Base-by-base conservation (phyloP, 1,284 basidiomycete genomes). In the Golubevia sp. region DNA sequence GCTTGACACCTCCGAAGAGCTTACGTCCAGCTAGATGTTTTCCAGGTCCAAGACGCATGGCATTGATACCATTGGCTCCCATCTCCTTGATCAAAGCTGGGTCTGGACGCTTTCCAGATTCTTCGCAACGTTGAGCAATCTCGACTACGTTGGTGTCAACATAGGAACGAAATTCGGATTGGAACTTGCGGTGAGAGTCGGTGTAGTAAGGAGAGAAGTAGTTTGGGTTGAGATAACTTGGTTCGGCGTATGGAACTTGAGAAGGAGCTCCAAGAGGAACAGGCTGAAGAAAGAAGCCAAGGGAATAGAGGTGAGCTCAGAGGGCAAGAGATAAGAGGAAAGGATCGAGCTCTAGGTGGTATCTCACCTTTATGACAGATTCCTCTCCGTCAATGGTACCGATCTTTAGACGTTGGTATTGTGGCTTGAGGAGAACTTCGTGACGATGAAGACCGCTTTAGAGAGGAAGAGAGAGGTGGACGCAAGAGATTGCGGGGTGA, bases 31-130 rank as follows among this genome's bases (percentile, higher is more conserved):
- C 87, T 38, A 98, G 86, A 77, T 97, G 94, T 77, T 88, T 87
- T 20, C 87, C 87, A 2, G 88, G 88, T 20, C 95, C 95, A 84
- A 97, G 86, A 56, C 93, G 89, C 94, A 97, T 97, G 2, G 92
- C 91, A 70, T 93, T 90, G 57, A 89, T 62, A 65, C 88, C 88
- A 30, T 69, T 62, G 24, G 68, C 62, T 20, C 83, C 84, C 81
- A 85, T 82, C 59, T 72, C 69, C 60, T 83, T 71, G 26, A 85
- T 67, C 24, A 85, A 72, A 60, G 81, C 83, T 56, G 76, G 68
- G 11, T 76, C 73, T 15, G 82, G 79, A 25, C 76, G 65, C 68
- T 83, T 74, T 55, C 79, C 73, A 48, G 66, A 71, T 56, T 67
- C 66, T 69, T 85, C 84, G 61, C 81, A 76, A 25, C 61, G 59